These are phyloP conservation scores for Myriosclerotinia duriaeana DNA, from an alignment of 2,329 filamentous ascomycete species.

Conservation along the genomic window DNA sequence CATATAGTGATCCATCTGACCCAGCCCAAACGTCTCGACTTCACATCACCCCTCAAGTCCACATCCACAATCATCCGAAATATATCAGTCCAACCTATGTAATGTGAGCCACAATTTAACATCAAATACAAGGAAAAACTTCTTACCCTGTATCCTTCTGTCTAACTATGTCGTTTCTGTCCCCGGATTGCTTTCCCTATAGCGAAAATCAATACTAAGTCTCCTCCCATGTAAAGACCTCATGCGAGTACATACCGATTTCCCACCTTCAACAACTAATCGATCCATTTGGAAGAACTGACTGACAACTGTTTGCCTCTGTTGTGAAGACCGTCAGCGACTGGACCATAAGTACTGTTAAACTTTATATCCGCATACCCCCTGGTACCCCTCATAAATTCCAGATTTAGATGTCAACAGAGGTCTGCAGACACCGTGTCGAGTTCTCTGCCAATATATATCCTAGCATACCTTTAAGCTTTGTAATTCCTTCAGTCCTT, in stretches of 20 bases:
- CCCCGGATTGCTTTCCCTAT: constrained; percentile 68
- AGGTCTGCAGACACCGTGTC: neutral
- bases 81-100: constrained; percentile 19
- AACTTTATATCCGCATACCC: neutral
- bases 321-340: constrained; percentile 33
- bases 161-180: constrained; percentile 65
- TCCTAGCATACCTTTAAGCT: constrained; percentile 73
- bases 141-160: constrained; percentile 78
- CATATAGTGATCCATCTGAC: constrained; percentile 12
- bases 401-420: neutral
- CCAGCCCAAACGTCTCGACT: constrained; percentile 13
- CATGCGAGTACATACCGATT: constrained; percentile 57
- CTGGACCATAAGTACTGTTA: neutral
- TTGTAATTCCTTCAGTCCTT: constrained; percentile 82
- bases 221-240: neutral
- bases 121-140: neutral
- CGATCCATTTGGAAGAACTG: constrained; percentile 92
- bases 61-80: neutral
- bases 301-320: constrained; percentile 94
- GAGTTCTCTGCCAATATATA: neutral
- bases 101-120: constrained; percentile 6
- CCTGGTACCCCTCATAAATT: neutral
- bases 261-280: constrained; percentile 87
- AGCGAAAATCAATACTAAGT: constrained; percentile 24
- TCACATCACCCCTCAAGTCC: neutral